A percentile compares a stretch with the other conserved stretches of the same genome.
Conservation (phyloP, 75 land plant species). For the Larix kaempferi region DNA sequence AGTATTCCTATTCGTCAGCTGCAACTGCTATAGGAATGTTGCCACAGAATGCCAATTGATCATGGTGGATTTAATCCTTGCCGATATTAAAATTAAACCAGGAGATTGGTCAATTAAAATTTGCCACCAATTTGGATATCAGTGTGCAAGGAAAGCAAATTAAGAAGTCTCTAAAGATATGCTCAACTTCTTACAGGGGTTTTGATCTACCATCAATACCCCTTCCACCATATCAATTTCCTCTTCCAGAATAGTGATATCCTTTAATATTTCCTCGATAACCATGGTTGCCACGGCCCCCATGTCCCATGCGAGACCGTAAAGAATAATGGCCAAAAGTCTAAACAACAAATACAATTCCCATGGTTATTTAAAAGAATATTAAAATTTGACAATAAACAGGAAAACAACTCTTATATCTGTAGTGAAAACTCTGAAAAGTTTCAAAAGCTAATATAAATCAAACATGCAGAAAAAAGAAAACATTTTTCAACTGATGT, state of each 20-base stretch:
- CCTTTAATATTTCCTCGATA: constrained; percentile 39
- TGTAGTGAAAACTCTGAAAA: background rate
- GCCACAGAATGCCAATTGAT: background rate
- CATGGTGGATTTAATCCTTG: background rate
- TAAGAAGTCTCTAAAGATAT: background rate
- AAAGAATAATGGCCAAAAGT: constrained; percentile 39
- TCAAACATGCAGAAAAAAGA: background rate
- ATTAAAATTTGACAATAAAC: background rate
- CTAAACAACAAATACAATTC: constrained; percentile 13
- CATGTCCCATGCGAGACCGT: constrained; percentile 39
- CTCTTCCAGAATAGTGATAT: constrained; percentile 25
- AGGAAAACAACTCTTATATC: background rate
- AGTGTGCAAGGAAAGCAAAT: background rate
- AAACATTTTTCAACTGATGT: background rate
- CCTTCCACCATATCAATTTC: constrained; percentile 33
- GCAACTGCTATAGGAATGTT: background rate
- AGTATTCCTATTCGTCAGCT: background rate
- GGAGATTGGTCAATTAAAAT: background rate
- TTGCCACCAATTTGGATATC: background rate
- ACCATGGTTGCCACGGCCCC: constrained; percentile 21
- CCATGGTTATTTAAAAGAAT: background rate
- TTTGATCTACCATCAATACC: constrained; percentile 14
- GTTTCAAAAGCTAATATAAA: background rate
- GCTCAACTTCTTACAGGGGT: background rate
- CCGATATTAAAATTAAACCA: background rate